Evolutionary conservation across 2,329 filamentous ascomycete species (phyloP).

Genomic region (Aspergillus piperis): DNA sequence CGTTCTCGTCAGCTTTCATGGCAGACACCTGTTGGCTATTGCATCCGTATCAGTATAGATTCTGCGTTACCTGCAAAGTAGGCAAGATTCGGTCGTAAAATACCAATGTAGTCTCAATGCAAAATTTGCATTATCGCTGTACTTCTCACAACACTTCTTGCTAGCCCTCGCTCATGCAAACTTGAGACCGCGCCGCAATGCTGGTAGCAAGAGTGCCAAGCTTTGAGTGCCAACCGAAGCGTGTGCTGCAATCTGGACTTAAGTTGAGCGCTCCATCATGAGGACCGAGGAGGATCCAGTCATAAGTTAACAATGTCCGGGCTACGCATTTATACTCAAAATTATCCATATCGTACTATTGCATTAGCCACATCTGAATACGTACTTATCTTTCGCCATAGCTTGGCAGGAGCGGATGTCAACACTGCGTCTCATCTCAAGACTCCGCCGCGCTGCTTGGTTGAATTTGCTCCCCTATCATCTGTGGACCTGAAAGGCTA

Average conservation of each 20-base stretch:
- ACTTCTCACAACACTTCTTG: no score
- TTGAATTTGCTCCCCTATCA: conserved; percentile 73
- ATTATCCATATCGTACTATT: conserved; percentile 83
- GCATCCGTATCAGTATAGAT: no score
- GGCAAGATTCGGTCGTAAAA: no score
- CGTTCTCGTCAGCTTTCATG: no score
- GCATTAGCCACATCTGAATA: conserved; percentile 78
- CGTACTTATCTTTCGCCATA: conserved; percentile 82
- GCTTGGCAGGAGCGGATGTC: conserved; percentile 60
- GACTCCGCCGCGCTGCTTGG: conserved; percentile 70
- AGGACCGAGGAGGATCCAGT: background rate
- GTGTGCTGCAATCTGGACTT: background rate
- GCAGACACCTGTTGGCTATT: no score
- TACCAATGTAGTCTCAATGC: no score
- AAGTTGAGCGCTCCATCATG: background rate
- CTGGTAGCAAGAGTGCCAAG: background rate
- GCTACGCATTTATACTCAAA: conserved; percentile 79
- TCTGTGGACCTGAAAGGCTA: conserved; percentile 73
- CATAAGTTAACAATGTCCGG: conserved; percentile 48
- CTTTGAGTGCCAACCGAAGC: background rate
- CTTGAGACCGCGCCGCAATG: background rate
- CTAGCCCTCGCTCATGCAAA: no score
- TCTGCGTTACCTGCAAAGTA: no score
- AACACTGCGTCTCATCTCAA: conserved; percentile 39
- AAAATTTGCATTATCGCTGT: no score